Evolutionary conservation across 306 rosid genomes (phyloP).

Genomic region (Cucurbita moschata): DNA sequence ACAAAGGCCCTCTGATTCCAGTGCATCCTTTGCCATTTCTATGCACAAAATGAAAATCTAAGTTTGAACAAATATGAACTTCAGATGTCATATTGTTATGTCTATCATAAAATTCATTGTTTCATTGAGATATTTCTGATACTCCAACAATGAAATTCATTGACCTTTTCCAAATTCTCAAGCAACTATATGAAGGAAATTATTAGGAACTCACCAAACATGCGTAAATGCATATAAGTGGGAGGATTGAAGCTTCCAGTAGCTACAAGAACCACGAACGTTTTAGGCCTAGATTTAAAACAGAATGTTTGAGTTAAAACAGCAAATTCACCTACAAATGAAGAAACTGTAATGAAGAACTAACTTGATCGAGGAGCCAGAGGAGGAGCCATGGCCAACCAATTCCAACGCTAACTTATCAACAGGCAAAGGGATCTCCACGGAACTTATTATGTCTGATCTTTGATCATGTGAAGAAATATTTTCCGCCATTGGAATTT

Average conservation of each 20-base stretch:
- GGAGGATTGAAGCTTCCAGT: constrained; percentile 95
- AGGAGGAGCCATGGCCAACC: not conserved
- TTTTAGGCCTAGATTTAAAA: constrained; percentile 28
- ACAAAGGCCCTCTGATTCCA: constrained; percentile 50
- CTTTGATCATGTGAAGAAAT: not conserved
- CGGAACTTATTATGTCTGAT: not conserved
- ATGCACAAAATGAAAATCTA: constrained; percentile 4
- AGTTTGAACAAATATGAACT: not conserved
- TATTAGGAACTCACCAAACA: constrained; percentile 48
- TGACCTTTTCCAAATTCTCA: not conserved
- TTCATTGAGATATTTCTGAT: not conserved
- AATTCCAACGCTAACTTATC: constrained; percentile 1
- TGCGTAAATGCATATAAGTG: constrained; percentile 84
- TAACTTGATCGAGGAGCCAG: not conserved
- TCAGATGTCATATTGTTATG: not conserved
- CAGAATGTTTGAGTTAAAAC: not conserved
- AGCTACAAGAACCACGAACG: constrained; percentile 49
- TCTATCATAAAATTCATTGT: not conserved
- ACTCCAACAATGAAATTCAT: not conserved
- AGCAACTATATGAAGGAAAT: not conserved
- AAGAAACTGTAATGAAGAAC: not conserved
- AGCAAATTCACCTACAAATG: not conserved
- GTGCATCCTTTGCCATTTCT: constrained; percentile 83
- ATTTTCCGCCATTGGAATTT: constrained; percentile 6
- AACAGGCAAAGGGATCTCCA: not conserved